Evolutionary conservation across 768 basidiomycete genomes (phyloP).

Genomic region (Strobilomyces echinocephalus): DNA sequence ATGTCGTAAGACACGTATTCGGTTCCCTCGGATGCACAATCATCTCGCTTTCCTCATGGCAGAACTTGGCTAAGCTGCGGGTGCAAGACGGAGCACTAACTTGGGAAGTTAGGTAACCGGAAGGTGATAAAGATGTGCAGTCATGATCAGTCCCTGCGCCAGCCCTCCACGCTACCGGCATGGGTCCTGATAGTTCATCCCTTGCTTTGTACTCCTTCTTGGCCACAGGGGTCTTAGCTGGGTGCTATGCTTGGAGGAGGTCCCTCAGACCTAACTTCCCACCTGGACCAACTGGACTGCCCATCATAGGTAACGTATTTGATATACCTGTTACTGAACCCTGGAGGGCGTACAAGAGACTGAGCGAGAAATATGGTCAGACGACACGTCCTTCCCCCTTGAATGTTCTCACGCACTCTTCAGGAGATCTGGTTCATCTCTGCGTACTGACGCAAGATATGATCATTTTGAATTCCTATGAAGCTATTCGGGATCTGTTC

Average conservation of each 20-base stretch:
- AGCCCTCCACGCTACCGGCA: not conserved
- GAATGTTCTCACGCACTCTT: not conserved
- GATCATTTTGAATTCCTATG: conserved; percentile 10
- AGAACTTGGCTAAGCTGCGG: not conserved
- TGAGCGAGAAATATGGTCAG: conserved; percentile 7
- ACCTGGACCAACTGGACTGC: conserved; percentile 3
- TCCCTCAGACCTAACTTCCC: conserved; percentile 1
- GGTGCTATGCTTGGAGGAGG: not conserved
- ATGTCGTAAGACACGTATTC: not conserved
- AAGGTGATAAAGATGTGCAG: not conserved
- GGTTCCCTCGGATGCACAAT: not conserved
- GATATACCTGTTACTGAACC: conserved; percentile 4
- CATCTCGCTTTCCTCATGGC: not conserved
- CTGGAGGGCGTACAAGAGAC: conserved; percentile 2
- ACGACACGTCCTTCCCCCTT: too few relatives aligned
- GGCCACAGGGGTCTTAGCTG: not conserved
- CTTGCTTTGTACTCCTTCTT: not conserved
- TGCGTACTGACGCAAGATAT: conserved; percentile 7
- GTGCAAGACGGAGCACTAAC: not conserved
- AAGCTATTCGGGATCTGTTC: conserved; percentile 3
- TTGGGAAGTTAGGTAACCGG: not conserved
- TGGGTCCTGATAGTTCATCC: not conserved
- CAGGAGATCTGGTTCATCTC: conserved; percentile 7
- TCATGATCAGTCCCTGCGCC: not conserved
- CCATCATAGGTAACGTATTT: conserved; percentile 8